A percentile compares a stretch with the other conserved stretches of the same genome.
Evolutionary conservation across 257 asterid genomes (phyloP).

Genomic region (Primulina huaijiensis): DNA sequence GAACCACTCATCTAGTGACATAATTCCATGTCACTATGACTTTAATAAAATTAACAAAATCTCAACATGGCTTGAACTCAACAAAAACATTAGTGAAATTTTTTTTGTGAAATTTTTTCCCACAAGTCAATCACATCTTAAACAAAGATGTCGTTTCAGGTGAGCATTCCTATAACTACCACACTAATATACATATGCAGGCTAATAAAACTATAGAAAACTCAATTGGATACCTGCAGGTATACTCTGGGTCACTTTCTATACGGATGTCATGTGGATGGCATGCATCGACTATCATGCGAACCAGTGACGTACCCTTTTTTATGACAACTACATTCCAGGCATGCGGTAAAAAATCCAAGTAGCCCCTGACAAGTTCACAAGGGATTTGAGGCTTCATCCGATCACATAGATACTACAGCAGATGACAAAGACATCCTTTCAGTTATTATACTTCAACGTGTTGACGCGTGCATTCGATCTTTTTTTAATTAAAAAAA

Average conservation of each 20-base stretch:
- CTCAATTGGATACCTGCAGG: constrained; percentile 56
- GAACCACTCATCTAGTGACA: not conserved
- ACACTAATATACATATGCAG: not conserved
- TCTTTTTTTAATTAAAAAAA: not conserved
- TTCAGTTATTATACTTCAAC: constrained; percentile 20
- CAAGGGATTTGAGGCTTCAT: constrained; percentile 86
- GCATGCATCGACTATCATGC: constrained; percentile 95
- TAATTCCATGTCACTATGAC: not conserved
- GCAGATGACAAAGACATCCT: constrained; percentile 20
- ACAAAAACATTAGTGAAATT: not conserved
- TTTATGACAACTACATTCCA: constrained; percentile 83
- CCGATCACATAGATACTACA: constrained; percentile 86
- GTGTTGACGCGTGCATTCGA: constrained; percentile 8
- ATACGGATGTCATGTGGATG: constrained; percentile 87
- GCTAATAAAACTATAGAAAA: not conserved
- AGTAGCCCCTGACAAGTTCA: constrained; percentile 94
- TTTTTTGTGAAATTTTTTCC: not conserved
- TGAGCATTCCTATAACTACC: not conserved
- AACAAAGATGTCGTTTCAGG: not conserved
- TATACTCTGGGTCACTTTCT: constrained; percentile 78
- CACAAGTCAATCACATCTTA: not conserved
- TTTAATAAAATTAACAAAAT: not conserved
- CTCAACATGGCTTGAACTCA: not conserved
- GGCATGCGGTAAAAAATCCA: constrained; percentile 93
- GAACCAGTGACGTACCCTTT: constrained; percentile 57